These are phyloP conservation scores for Exserohilum rostratum DNA, from an alignment of 2,329 filamentous ascomycete species.

Conservation along the genomic window DNA sequence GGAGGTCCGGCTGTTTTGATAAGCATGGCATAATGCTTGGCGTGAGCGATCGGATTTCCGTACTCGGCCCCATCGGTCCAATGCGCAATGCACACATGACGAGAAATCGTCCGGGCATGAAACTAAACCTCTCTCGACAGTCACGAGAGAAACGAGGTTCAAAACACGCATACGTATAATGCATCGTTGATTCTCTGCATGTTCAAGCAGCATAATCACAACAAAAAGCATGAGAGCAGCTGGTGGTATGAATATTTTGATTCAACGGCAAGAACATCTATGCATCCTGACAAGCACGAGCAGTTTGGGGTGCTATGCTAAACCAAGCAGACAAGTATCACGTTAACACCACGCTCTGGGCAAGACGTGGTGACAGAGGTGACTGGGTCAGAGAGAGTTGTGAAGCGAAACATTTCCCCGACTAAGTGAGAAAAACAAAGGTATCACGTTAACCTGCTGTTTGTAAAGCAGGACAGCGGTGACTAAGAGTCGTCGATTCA, in stretches of 20 bases:
- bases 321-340: conserved; percentile 32
- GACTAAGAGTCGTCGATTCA: conserved; percentile 29
- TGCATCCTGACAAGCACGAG: conserved; percentile 7
- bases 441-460: conserved; percentile 46
- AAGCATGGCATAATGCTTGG: not conserved
- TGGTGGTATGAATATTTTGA: not conserved
- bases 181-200: not conserved
- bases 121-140: too few relatives aligned
- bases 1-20: not conserved
- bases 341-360: conserved; percentile 37
- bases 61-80: conserved; percentile 1
- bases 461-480: conserved; percentile 40
- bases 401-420: conserved; percentile 27
- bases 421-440: conserved; percentile 9
- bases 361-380: conserved; percentile 42
- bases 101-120: not conserved
- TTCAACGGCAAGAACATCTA: conserved; percentile 8
- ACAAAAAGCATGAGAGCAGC: not conserved
- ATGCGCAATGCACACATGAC: not conserved
- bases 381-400: conserved; percentile 43
- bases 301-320: conserved; percentile 1
- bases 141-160: too few relatives aligned
- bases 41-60: not conserved
- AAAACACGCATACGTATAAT: too few relatives aligned
- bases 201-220: not conserved